Base-by-base conservation (phyloP, 768 basidiomycete species). In the Rhizopogon vesiculosus region DNA sequence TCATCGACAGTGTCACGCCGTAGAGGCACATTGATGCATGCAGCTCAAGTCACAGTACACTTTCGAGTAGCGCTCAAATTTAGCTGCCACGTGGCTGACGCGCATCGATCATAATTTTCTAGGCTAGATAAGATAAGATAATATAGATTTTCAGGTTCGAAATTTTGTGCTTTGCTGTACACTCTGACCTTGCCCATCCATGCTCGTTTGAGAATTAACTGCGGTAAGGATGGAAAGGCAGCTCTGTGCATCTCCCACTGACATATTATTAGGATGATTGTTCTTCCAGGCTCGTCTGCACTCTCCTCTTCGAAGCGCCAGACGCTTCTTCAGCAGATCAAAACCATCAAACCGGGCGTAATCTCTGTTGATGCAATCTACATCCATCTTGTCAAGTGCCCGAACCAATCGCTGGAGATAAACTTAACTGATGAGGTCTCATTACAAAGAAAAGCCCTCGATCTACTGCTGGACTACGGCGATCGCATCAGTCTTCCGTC, bases 391-490 rank as follows among this genome's bases (percentile, higher is more conserved):
- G 82, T 98, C 62, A 83, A 90, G 60, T 82, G 84, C 56, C 69
- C 73, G 8, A 76, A 81, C 2, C 60, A 66, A 2, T 66, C 69
- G 2, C 66, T 77, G 0, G 78, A 87, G 59, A 62, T 62, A 0
- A 77, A 82, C 7, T 77, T 93, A 6, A 59, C 67, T 0, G 66
- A 78, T 45, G 42, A 65, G 0, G 64, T 64, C 2, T 87, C 86
- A 0, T 45, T 72, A 0, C 70, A 77, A 44, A 73, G 83, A 35
- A 64, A 70, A 58, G 77, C 83, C 15, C 78, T 98, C 22, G 77
- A 86, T 59, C 78, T 79, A 19, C 81, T 99, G 7, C 73, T 99
- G 55, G 76, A 80, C 12, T 98, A 99, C 61, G 97, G 97, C 6
- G 91, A 95, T 66, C 77, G 90, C 68, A 71, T 82, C 58, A 74